phyloP scores from a whole-genome alignment of 306 rosid species.

The Corylus americana region DNA sequence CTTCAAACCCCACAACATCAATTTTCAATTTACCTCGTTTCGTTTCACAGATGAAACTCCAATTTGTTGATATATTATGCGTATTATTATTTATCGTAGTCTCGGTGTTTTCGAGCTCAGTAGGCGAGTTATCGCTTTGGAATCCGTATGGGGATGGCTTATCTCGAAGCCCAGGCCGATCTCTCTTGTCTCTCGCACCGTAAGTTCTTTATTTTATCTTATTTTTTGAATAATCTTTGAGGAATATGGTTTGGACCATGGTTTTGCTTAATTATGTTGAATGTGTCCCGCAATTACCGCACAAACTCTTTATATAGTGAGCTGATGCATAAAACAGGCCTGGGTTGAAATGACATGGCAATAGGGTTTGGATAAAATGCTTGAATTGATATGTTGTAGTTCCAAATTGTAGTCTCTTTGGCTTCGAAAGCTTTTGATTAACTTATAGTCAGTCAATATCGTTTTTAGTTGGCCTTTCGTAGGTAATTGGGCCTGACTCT shows the following conservation, averaged over 20 bases:
- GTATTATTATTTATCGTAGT: conserved; percentile 5
- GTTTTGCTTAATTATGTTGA: not conserved
- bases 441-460: not conserved
- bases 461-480: not conserved
- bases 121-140: conserved; percentile 18
- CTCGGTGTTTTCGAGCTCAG: not conserved
- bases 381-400: not conserved
- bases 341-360: not conserved
- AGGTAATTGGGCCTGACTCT: not conserved
- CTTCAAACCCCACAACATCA: not conserved
- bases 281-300: not conserved
- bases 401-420: not conserved
- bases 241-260: not conserved
- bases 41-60: conserved; percentile 32
- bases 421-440: not conserved
- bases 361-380: too few relatives aligned
- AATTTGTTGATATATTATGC: not conserved
- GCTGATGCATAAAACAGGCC: not conserved
- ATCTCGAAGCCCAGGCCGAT: conserved; percentile 40
- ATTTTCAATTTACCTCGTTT: not conserved
- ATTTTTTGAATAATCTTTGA: not conserved
- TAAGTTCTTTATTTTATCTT: conserved; percentile 13
- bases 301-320: not conserved
- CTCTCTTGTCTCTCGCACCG: conserved; percentile 54
- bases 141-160: conserved; percentile 7